Evolutionary conservation across 192 early-diverging fungal genomes (phyloP).

Genomic region (Linnemannia zychae): DNA sequence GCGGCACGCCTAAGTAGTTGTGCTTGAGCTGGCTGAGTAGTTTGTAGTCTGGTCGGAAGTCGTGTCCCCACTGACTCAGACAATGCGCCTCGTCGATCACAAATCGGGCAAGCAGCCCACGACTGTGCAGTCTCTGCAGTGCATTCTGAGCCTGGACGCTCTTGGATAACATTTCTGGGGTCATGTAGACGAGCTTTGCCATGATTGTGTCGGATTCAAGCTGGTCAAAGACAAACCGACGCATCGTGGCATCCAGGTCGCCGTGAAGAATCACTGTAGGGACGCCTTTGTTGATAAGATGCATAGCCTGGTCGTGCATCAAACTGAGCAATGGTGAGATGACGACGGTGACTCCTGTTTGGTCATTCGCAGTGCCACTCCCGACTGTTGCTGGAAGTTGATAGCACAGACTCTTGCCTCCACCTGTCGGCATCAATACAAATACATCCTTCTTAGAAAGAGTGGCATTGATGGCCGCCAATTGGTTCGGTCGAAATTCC

Average conservation of each 20-base stretch:
- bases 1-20: slow-evolving; percentile 82
- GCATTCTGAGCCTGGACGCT: slow-evolving; percentile 69
- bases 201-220: slow-evolving; percentile 61
- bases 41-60: slow-evolving; percentile 96
- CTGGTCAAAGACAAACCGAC: slow-evolving; percentile 70
- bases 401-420: slow-evolving; percentile 95
- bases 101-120: slow-evolving; percentile 84
- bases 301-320: slow-evolving; percentile 94
- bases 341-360: slow-evolving; percentile 87
- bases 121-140: slow-evolving; percentile 68
- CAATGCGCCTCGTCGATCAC: slow-evolving; percentile 99
- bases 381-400: slow-evolving; percentile 85
- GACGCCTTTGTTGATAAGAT: slow-evolving; percentile 77
- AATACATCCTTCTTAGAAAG: slow-evolving; percentile 88
- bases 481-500: slow-evolving; percentile 87
- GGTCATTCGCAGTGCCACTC: slow-evolving; percentile 60
- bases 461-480: slow-evolving; percentile 91
- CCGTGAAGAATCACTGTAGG: slow-evolving; percentile 75
- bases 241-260: slow-evolving; percentile 61
- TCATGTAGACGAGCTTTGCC: slow-evolving; percentile 86
- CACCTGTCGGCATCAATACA: slow-evolving; percentile 98
- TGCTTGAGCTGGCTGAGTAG: slow-evolving; percentile 74
- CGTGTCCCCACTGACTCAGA: slow-evolving; percentile 97
- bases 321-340: slow-evolving; percentile 94
- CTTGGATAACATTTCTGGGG: slow-evolving; percentile 87